Evolutionary conservation across 2,329 filamentous ascomycete species (phyloP).

Genomic region (Diplodia sapinea): DNA sequence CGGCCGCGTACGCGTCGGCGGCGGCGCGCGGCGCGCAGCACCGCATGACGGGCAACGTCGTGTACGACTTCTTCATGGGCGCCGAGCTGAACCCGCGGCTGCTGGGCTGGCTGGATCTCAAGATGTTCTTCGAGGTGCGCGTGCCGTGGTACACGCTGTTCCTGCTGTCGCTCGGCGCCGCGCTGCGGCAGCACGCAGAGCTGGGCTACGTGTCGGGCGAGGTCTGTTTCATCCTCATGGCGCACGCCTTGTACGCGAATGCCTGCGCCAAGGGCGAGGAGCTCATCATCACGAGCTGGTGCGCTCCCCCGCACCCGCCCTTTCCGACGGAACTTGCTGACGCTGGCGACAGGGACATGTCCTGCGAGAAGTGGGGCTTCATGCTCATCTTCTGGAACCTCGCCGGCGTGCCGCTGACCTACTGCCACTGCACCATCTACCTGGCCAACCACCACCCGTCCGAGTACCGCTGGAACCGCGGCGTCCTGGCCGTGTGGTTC

Average conservation of each 20-base stretch:
- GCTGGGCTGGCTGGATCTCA: constrained; percentile 84
- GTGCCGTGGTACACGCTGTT: constrained; percentile 92
- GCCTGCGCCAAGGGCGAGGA: constrained; percentile 92
- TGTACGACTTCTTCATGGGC: constrained; percentile 93
- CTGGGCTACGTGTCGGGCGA: constrained; percentile 89
- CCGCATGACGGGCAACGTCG: constrained; percentile 82
- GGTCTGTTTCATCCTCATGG: constrained; percentile 82
- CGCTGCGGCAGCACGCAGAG: constrained; percentile 79
- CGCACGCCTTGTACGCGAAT: constrained; percentile 89
- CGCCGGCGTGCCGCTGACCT: constrained; percentile 85
- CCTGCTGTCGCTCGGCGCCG: constrained; percentile 75
- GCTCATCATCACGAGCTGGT: constrained; percentile 82
- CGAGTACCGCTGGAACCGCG: constrained; percentile 73
- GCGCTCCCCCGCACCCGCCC: too few relatives aligned
- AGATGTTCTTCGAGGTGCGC: constrained; percentile 95
- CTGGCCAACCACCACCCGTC: constrained; percentile 49
- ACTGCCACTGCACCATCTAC: constrained; percentile 93
- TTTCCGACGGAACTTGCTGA: too few relatives aligned
- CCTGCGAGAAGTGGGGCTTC: constrained; percentile 96
- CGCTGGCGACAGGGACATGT: constrained; percentile 70
- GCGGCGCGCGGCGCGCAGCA: constrained; percentile 80
- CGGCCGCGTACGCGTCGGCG: constrained; percentile 86
- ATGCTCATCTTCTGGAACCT: constrained; percentile 99
- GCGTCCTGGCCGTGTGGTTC: constrained; percentile 58
- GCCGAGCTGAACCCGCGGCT: constrained; percentile 85